Evolutionary conservation across 2,329 filamentous ascomycete genomes (phyloP).

Genomic region (Talaromyces sp.): DNA sequence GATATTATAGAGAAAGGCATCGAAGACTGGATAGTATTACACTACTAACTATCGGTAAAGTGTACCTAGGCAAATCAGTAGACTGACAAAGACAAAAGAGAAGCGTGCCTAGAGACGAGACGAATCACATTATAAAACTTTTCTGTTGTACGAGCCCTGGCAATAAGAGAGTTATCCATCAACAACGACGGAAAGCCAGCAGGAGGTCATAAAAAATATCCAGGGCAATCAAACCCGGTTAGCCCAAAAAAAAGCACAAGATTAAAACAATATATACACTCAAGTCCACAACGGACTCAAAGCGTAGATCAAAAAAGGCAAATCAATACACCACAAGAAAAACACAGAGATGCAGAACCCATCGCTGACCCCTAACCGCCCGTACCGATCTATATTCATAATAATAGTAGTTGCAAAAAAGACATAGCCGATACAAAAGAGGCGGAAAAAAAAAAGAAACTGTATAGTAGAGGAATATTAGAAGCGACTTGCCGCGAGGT

Average conservation of each 20-base stretch:
- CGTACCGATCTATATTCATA: slow-evolving; percentile 20
- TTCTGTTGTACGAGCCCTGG: neutral
- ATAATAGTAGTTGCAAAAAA: slow-evolving; percentile 5
- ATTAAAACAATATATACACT: slow-evolving; percentile 18
- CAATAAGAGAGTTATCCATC: neutral
- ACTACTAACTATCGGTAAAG: neutral
- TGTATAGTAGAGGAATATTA: slow-evolving; percentile 10
- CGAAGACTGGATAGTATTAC: slow-evolving; percentile 1
- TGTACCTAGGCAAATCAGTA: too few species aligned
- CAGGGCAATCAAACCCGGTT: neutral
- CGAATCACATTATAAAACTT: neutral
- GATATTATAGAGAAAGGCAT: neutral
- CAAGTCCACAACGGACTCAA: slow-evolving; percentile 7
- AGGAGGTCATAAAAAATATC: neutral
- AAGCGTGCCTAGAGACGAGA: neutral
- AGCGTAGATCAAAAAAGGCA: slow-evolving; percentile 6
- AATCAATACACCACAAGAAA: neutral
- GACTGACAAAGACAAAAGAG: too few species aligned
- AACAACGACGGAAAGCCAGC: neutral
- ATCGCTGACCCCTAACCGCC: slow-evolving; percentile 19
- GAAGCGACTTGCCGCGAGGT: neutral
- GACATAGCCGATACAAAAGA: slow-evolving; percentile 15
- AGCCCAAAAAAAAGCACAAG: neutral
- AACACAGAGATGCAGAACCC: slow-evolving; percentile 9
- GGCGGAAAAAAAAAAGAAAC: slow-evolving; percentile 1